Base-by-base conservation (phyloP, 139 green algal genomes). In the Volvox reticuliferus region DNA sequence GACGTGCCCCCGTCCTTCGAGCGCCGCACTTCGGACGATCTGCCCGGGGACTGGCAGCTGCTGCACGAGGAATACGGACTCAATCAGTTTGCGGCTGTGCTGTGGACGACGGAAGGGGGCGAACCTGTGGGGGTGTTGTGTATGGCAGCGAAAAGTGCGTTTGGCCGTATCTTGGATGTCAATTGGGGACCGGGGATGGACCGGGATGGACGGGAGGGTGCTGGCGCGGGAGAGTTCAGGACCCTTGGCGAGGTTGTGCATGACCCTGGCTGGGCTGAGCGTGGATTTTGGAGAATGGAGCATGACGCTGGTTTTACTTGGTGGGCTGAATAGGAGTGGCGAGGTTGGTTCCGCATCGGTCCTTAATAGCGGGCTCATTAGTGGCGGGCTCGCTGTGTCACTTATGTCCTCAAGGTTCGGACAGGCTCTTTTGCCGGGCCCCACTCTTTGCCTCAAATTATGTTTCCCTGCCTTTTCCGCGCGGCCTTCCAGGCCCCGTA, bases 21-120 rank as follows among this genome's bases (percentile, higher is more conserved):
- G 65, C 65, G 65, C 65, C 24, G 65, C 65, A 24, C 65, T 28
- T 73, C 65, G 65, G 21, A n/a, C 71, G 81, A 79, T 12, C 82
- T 88, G 32, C 82, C 82, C 1, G 35, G 35, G 16, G 82, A 88
- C 63, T 88, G 82, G 82, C 65, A 79, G 82, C 35, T 79, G 82
- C 82, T 88, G 65, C 12, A 26, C 0, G 30, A 36, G 30, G 61
- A 61, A 36, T 67, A 79, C 63, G 82, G 82, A 69, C 50, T 71
- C 28, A 24, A 18, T 20, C 82, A 88, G 24, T 88, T 79, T 26
- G 65, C 82, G 21, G 82, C 63, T 3, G 82, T 88, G 21, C n/a
- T 28, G 6, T 86, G 50, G 30, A 37, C 68, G 2, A 37, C 20
- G 12, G 35, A 44, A 1, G 63, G 13, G 21, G 82, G 82, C 6